phyloP scores from a whole-genome alignment of 2,329 filamentous ascomycete genomes.

The Alternaria consortialis region DNA sequence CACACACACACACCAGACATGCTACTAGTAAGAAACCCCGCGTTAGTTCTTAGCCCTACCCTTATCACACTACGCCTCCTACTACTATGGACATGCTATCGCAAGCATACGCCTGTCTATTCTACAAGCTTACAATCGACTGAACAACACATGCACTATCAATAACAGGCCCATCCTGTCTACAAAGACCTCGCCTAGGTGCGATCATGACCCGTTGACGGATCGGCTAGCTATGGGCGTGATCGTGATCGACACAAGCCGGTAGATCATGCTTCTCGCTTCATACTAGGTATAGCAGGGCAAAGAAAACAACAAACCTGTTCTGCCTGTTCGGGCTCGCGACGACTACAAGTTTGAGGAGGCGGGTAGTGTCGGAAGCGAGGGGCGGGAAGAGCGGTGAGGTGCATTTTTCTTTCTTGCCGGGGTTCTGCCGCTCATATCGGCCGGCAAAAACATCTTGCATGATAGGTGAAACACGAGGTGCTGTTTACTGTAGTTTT shows the following conservation, averaged over 20 bases:
- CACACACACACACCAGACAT: background rate
- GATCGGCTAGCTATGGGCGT: background rate
- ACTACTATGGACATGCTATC: background rate
- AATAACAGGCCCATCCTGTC: background rate
- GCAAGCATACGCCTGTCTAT: background rate
- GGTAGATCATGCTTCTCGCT: slow-evolving; percentile 1
- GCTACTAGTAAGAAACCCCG: background rate
- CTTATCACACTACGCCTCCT: background rate
- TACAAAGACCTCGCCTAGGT: background rate
- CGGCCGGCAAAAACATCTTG: background rate
- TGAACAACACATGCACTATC: background rate
- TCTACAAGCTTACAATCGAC: background rate
- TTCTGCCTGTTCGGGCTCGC: background rate
- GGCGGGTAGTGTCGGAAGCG: background rate
- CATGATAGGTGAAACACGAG: background rate
- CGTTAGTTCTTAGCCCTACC: background rate
- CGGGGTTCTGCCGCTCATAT: background rate
- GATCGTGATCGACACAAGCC: slow-evolving; percentile 1
- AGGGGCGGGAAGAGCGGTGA: slow-evolving; percentile 2
- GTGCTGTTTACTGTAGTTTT: background rate
- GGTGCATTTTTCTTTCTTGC: background rate
- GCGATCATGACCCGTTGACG: background rate
- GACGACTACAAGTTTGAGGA: background rate
- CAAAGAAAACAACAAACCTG: background rate
- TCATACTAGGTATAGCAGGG: background rate